phyloP scores from a whole-genome alignment of 345 rosid genomes.

The Citrus cavaleriei region DNA sequence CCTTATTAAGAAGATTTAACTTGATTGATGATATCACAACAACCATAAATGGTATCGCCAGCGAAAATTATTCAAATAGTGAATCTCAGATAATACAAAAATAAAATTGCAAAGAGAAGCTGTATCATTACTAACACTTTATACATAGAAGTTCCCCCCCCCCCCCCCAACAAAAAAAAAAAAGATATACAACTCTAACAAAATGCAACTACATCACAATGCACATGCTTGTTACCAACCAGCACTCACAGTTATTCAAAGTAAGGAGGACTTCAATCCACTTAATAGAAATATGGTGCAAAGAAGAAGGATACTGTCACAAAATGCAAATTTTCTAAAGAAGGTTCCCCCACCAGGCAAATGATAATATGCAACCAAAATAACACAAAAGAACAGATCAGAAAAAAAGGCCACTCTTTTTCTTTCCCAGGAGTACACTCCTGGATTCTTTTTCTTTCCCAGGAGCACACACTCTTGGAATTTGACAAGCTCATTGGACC shows the following conservation, averaged over 20 bases:
- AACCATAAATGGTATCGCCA: not conserved
- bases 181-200: not conserved
- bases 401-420: not conserved
- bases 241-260: not conserved
- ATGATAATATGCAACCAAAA: conserved; percentile 2
- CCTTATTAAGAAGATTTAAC: not conserved
- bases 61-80: not conserved
- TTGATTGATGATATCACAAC: not conserved
- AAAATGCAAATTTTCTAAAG: not conserved
- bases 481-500: not conserved
- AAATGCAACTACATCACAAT: not conserved
- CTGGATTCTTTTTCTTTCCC: not conserved
- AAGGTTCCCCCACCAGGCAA: not conserved
- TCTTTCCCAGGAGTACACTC: not conserved
- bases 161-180: too few relatives aligned
- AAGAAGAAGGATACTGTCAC: not conserved
- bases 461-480: not conserved
- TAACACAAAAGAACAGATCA: not conserved
- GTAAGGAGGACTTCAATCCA: not conserved
- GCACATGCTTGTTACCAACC: not conserved
- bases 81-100: not conserved
- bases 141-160: not conserved
- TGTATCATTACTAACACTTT: not conserved
- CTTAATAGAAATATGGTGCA: not conserved
- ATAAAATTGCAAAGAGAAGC: not conserved